Evolutionary conservation across 2,329 filamentous ascomycete genomes (phyloP), one percentile per base, ranked within the genome.

Genomic region (Beauveria caledonica): DNA sequence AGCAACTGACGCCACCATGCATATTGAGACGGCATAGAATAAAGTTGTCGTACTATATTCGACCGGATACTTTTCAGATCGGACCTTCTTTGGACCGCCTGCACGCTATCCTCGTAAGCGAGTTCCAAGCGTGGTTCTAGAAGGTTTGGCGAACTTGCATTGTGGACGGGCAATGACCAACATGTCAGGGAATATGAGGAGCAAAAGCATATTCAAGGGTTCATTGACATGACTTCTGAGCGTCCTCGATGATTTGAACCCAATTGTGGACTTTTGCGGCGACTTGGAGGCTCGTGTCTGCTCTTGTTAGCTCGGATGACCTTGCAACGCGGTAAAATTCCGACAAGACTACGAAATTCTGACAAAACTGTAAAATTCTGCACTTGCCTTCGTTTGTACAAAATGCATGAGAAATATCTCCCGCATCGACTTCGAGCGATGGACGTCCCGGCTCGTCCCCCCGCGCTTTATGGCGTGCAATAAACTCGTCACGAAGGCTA

Each of bases 341-440:
- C 6, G 3, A 15, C 13, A 25, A 11, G 5, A 8, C 29, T 13
- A n/a, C n/a, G n/a, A n/a, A n/a, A 5, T 25, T 25, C 25, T 25
- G 3, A 15, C 13, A 25, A 11, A 5, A 8, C 29, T 13, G 48
- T 11, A 2, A 11, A 9, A 17, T 3, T 6, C 5, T 44, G 19
- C 23, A 70, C 72, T 71, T 64, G 74, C 74, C 67, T 61, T 76
- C 70, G 15, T 64, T 72, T 0, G 71, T 73, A 66, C 84, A 86
- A 70, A 87, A 88, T 0, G 80, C 82, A 71, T 88, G 85, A 8
- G 80, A 80, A 10, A 87, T 70, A 10, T 77, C 73, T 2, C 76
- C 77, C 64, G 84, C 77, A 60, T 86, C 84, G 40, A 87, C 74
- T 39, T 79, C 69, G 54, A 86, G 75, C 60, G 72, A 74, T 0